Conservation (phyloP, 1,284 basidiomycete genomes). For the Cryptococcus sp. region DNA sequence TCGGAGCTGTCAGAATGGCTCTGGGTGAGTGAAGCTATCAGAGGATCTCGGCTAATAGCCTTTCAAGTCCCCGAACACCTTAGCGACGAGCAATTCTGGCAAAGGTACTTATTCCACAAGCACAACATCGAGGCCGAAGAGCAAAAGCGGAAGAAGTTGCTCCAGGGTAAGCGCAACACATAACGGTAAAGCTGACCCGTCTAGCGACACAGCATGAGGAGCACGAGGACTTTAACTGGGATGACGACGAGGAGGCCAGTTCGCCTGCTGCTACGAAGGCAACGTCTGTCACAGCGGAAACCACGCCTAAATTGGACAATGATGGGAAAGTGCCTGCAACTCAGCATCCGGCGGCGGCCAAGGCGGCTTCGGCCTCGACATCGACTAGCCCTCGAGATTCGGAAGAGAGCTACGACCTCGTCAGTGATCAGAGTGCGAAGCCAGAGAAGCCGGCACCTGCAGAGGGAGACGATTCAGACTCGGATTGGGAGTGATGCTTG, state of each 20-base stretch:
- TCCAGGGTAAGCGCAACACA: constrained; percentile 63
- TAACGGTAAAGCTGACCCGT: constrained; percentile 1
- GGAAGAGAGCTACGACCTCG: constrained; percentile 54
- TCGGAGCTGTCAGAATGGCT: constrained; percentile 62
- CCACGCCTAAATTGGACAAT: constrained; percentile 18
- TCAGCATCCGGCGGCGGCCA: constrained; percentile 1
- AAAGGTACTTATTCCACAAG: constrained; percentile 85
- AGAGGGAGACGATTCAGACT: constrained; percentile 40
- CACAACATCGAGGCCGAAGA: constrained; percentile 83
- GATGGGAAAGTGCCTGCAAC: constrained; percentile 16
- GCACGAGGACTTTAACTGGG: constrained; percentile 54
- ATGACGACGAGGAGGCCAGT: constrained; percentile 46
- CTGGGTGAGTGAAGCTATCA: constrained; percentile 56
- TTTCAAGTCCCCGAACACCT: constrained; percentile 69
- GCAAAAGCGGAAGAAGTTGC: constrained; percentile 72
- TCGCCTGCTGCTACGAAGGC: constrained; percentile 10
- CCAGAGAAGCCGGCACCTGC: constrained; percentile 15
- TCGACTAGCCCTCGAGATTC: constrained; percentile 50
- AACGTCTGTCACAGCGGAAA: constrained; percentile 1
- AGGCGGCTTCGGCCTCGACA: constrained; percentile 18
- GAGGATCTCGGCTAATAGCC: background rate
- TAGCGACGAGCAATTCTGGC: constrained; percentile 76
- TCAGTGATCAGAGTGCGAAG: constrained; percentile 38
- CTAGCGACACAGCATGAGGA: constrained; percentile 26
- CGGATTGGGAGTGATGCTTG: constrained; percentile 52